A percentile compares a stretch with the other conserved stretches of the same genome.
Conservation (phyloP, 2,329 filamentous ascomycete species). For the Botrytis pseudocinerea region DNA sequence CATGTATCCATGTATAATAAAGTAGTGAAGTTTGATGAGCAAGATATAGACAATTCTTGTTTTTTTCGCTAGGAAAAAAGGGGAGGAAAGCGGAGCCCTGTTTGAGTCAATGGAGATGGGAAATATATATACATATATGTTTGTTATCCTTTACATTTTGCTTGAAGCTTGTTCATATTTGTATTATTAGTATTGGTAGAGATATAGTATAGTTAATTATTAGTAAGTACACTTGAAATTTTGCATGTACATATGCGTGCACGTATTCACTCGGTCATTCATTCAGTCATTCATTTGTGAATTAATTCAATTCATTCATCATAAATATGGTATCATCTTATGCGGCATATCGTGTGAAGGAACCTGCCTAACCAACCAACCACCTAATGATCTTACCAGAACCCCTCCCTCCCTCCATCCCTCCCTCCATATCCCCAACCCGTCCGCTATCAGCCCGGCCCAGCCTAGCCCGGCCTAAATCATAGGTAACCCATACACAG, state of each 20-base stretch:
- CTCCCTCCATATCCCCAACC: neutral
- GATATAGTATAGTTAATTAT: neutral
- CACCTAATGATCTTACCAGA: neutral
- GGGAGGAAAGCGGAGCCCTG: neutral
- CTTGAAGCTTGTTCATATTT: neutral
- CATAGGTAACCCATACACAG: neutral
- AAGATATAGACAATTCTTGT: neutral
- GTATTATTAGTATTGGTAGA: too few species aligned
- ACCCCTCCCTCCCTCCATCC: neutral
- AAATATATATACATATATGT: neutral
- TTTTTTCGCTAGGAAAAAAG: neutral
- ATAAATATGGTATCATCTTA: neutral
- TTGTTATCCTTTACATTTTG: neutral
- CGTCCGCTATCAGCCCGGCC: neutral
- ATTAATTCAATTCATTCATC: neutral
- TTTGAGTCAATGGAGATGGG: neutral
- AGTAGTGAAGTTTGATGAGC: neutral
- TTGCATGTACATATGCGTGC: neutral
- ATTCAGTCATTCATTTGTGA: neutral
- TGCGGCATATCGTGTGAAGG: neutral
- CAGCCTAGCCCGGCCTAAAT: neutral
- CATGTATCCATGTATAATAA: too few species aligned
- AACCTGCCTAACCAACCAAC: neutral
- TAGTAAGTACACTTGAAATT: neutral
- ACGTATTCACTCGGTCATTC: neutral